phyloP scores from a whole-genome alignment of 208 protist species.

The Acanthamoeba royreba region DNA sequence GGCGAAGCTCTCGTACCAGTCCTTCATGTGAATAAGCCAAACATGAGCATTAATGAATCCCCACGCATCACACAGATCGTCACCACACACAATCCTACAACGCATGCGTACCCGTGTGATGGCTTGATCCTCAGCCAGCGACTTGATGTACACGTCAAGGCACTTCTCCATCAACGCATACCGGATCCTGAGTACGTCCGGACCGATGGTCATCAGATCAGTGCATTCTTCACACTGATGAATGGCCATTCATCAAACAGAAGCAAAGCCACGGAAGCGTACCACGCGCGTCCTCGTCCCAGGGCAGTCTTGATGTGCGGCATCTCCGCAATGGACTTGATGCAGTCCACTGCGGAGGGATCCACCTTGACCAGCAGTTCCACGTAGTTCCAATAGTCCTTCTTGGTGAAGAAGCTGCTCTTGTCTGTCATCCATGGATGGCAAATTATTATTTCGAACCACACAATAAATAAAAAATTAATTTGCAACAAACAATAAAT shows the following conservation, averaged over 20 bases:
- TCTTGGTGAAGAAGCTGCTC: conserved; percentile 38
- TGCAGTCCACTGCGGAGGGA: not conserved
- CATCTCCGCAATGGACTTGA: conserved; percentile 23
- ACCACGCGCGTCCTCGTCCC: conserved; percentile 23
- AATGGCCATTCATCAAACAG: not conserved
- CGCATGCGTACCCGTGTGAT: not conserved
- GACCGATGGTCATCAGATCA: not conserved
- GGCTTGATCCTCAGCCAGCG: not conserved
- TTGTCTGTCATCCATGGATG: not conserved
- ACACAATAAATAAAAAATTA: not conserved
- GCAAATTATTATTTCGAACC: not conserved
- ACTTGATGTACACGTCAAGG: not conserved
- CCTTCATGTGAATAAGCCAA: not conserved
- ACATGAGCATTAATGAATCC: not conserved
- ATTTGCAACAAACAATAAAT: not conserved
- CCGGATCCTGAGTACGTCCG: not conserved
- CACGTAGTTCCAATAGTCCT: conserved; percentile 43
- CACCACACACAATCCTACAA: not conserved
- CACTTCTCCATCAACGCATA: conserved; percentile 42
- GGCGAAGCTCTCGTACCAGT: conserved; percentile 42
- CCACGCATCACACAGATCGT: not conserved
- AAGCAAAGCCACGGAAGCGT: not conserved
- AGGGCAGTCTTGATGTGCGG: not conserved
- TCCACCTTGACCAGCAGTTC: not conserved
- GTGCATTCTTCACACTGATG: not conserved